A percentile compares a stretch with the other conserved stretches of the same genome.
Conservation (phyloP, 805 yeast genomes). For the Metschnikowia dekortorum region DNA sequence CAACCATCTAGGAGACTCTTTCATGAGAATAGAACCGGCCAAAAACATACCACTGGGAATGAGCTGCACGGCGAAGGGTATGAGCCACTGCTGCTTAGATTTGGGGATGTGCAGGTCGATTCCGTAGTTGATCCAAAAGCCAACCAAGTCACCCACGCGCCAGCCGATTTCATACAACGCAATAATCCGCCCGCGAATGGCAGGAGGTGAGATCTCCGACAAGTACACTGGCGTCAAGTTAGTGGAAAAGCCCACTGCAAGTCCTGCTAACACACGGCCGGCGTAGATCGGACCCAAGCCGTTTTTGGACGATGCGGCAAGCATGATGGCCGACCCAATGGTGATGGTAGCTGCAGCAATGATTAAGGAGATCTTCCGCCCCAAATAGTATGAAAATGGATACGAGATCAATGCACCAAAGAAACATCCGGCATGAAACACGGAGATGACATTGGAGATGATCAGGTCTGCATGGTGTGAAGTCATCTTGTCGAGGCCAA, state of each 20-base stretch:
- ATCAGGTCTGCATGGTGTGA: constrained; percentile 18
- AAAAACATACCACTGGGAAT: constrained; percentile 35
- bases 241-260: constrained; percentile 34
- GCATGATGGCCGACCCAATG: constrained; percentile 34
- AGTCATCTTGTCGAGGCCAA: constrained; percentile 25
- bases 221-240: constrained; percentile 35
- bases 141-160: constrained; percentile 38
- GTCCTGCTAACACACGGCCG: constrained; percentile 34
- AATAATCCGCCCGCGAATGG: constrained; percentile 31
- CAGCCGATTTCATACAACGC: constrained; percentile 35
- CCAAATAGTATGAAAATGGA: constrained; percentile 32
- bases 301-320: constrained; percentile 22
- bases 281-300: constrained; percentile 37
- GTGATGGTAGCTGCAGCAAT: constrained; percentile 31
- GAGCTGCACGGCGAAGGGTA: constrained; percentile 37
- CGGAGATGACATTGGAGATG: constrained; percentile 34
- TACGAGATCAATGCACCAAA: constrained; percentile 37
- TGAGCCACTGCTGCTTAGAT: constrained; percentile 32
- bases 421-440: constrained; percentile 39
- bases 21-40: constrained; percentile 29
- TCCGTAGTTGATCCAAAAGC: constrained; percentile 36
- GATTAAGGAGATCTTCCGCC: constrained; percentile 29
- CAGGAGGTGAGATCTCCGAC: constrained; percentile 34
- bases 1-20: constrained; percentile 36
- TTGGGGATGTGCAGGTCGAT: constrained; percentile 24